phyloP scores from a whole-genome alignment of 306 rosid genomes.

The Dicorynia guianensis region DNA sequence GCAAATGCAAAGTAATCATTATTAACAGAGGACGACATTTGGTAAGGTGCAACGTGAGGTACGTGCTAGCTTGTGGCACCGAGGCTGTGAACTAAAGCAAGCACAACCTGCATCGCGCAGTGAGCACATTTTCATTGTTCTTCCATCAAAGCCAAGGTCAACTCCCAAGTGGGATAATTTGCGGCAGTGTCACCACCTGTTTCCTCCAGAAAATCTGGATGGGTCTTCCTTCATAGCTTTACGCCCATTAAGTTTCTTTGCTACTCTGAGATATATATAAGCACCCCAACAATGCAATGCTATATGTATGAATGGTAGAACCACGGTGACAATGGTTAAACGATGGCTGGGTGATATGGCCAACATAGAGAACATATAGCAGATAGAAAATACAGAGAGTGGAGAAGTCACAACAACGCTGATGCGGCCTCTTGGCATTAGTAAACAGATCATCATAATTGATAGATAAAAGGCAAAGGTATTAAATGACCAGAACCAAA shows the following conservation, averaged over 20 bases:
- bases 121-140: too few relatives aligned
- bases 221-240: background rate
- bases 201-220: constrained; percentile 27
- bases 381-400: constrained; percentile 16
- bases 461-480: constrained; percentile 24
- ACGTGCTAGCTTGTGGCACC: too few relatives aligned
- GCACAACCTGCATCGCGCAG: too few relatives aligned
- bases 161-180: too few relatives aligned
- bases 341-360: constrained; percentile 19
- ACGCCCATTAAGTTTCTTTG: constrained; percentile 20
- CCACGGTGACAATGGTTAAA: background rate
- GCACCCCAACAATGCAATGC: background rate
- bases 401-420: constrained; percentile 29
- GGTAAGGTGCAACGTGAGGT: too few relatives aligned
- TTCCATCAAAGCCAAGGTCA: too few relatives aligned
- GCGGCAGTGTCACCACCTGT: constrained; percentile 7
- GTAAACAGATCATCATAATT: constrained; percentile 35
- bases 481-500: constrained; percentile 39
- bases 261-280: background rate
- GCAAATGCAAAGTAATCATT: too few relatives aligned
- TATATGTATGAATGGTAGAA: background rate
- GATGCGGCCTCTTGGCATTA: constrained; percentile 40
- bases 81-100: too few relatives aligned
- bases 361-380: constrained; percentile 33
- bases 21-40: too few relatives aligned